Base-by-base conservation (phyloP, 2,329 filamentous ascomycete species). In the Botrytis aclada region DNA sequence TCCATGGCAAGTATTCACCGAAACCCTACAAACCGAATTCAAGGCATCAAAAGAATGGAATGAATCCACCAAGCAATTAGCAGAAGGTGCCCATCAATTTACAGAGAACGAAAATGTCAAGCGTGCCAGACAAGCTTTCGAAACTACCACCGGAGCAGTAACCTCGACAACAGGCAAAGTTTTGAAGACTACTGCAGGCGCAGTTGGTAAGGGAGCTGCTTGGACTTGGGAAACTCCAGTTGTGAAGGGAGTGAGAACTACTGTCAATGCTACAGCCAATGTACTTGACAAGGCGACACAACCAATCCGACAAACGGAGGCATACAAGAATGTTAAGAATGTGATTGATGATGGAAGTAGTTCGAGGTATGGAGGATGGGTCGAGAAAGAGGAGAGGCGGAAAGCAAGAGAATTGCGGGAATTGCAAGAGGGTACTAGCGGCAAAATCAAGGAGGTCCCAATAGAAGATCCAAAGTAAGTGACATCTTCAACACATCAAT, bases 1-100 rank as follows among this genome's bases (percentile, higher is more conserved):
- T 4, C 96, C 96, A 71, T 98, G 96, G 95, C 94, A 98, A 82
- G 96, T 99, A 45, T 99, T 99, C 85, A 93, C 93, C 80, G 96
- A 99, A 81, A 99, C 96, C n/a, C 89, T 99, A 83, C 90, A 93
- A 82, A 88, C 87, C 73, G 96, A 99, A 83, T 97, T 99, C 84
- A 94, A 98, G 83, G 93, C 94, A 70, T 98, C 95, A 25, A 97
- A 98, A 81, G 96, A 99, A 82, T 99, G 96, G 96, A 97, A 99
- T 80, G 96, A 99, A 81, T 97, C 94, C 61, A 99, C 95, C 60
- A 98, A 99, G 85, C 93, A 96, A 77, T 88, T 99, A 60, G 93
- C 93, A 29, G 93, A 93, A 66, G 93, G 92, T 9, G 94, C 95
- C 29, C 92, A 97, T 80, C 91, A 98, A 79, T 96, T 99, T 81